A percentile compares a stretch with the other conserved stretches of the same genome.
Conservation (phyloP, 805 yeast species). For the Saturnispora hagleri region DNA sequence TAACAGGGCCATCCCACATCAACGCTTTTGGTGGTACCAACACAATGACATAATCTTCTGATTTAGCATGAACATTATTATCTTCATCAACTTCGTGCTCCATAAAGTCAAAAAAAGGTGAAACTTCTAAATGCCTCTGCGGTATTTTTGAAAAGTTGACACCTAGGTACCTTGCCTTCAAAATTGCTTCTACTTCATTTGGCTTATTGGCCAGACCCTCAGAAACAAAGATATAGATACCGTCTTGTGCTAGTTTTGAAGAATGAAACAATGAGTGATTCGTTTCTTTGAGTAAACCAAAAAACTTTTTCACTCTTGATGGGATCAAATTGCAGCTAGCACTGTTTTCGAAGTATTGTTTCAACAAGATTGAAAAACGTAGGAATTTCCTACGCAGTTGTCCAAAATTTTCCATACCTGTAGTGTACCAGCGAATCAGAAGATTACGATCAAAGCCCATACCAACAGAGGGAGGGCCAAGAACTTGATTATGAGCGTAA, state of each 20-base stretch:
- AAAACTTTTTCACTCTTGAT: slow-evolving; percentile 38
- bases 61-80: slow-evolving; percentile 10
- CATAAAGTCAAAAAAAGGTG: slow-evolving; percentile 20
- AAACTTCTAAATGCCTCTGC: slow-evolving; percentile 24
- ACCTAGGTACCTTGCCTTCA: slow-evolving; percentile 43
- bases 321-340: slow-evolving; percentile 48
- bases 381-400: slow-evolving; percentile 72
- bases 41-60: slow-evolving; percentile 54
- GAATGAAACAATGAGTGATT: slow-evolving; percentile 68
- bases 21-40: slow-evolving; percentile 76
- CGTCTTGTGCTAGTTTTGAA: slow-evolving; percentile 60
- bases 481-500: slow-evolving; percentile 63
- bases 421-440: slow-evolving; percentile 58
- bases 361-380: slow-evolving; percentile 62
- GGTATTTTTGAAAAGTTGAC: slow-evolving; percentile 35
- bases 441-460: slow-evolving; percentile 26
- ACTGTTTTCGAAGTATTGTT: slow-evolving; percentile 67
- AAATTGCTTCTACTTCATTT: slow-evolving; percentile 34
- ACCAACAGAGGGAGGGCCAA: slow-evolving; percentile 43
- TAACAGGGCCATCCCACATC: slow-evolving; percentile 81
- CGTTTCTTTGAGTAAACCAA: slow-evolving; percentile 50
- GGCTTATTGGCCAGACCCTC: slow-evolving; percentile 38
- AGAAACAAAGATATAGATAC: slow-evolving; percentile 75
- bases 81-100: slow-evolving; percentile 10
- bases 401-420: slow-evolving; percentile 62